phyloP scores from a whole-genome alignment of 352 stramenopile species.

The Globisporangium cederbergense region DNA sequence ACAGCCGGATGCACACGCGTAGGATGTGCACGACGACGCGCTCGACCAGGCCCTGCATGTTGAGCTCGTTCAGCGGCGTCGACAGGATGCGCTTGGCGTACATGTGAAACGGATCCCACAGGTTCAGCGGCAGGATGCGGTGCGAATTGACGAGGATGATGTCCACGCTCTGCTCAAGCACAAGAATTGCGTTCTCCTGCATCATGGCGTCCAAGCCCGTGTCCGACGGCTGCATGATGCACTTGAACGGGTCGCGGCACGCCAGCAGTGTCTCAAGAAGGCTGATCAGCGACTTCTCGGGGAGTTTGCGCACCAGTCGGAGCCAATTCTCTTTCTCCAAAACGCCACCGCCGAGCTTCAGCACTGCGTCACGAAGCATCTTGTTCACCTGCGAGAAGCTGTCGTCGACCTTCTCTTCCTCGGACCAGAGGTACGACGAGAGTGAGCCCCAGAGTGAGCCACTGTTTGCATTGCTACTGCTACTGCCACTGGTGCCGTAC shows the following conservation, averaged over 20 bases:
- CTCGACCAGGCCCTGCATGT: conserved; percentile 76
- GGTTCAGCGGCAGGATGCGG: conserved; percentile 60
- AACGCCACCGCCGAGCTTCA: conserved; percentile 64
- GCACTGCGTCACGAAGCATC: conserved; percentile 72
- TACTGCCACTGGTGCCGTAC: conserved; percentile 35
- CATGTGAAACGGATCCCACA: conserved; percentile 81
- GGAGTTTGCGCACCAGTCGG: conserved; percentile 73
- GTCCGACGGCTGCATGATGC: conserved; percentile 49
- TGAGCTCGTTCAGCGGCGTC: conserved; percentile 66
- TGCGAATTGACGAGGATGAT: conserved; percentile 84
- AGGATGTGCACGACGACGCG: conserved; percentile 85
- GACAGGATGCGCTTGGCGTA: conserved; percentile 77
- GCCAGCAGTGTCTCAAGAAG: conserved; percentile 75
- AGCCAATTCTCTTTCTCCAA: conserved; percentile 88
- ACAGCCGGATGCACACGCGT: conserved; percentile 81
- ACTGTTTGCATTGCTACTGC: conserved; percentile 25
- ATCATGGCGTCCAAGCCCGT: conserved; percentile 75
- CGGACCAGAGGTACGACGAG: conserved; percentile 80
- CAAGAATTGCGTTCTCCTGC: conserved; percentile 87
- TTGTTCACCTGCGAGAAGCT: conserved; percentile 79
- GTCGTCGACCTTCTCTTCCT: conserved; percentile 78
- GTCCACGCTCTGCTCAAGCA: conserved; percentile 80
- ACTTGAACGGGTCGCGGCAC: conserved; percentile 76
- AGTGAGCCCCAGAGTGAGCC: conserved; percentile 81
- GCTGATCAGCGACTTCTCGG: conserved; percentile 53